Evolutionary conservation across 345 rosid genomes (phyloP).

Genomic region (Salix viminalis): DNA sequence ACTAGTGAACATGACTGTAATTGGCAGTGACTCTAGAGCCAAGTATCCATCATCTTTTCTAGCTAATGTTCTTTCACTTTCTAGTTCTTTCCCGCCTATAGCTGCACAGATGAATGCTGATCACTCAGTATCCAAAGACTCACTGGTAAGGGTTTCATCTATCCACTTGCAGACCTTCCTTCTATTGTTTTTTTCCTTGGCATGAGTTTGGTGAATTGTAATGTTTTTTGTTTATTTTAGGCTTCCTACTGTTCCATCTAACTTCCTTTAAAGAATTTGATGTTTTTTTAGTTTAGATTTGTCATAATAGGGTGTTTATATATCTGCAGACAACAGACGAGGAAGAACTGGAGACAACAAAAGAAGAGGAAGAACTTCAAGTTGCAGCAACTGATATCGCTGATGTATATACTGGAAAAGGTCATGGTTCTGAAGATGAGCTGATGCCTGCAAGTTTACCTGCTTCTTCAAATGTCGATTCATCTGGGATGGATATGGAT

Average conservation of each 20-base stretch:
- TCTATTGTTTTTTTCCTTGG: neutral
- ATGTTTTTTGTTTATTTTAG: neutral
- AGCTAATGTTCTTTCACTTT: slow-evolving; percentile 67
- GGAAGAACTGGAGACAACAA: slow-evolving; percentile 42
- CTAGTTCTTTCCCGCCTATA: slow-evolving; percentile 69
- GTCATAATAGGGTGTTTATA: slow-evolving; percentile 11
- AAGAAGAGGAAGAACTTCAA: slow-evolving; percentile 46
- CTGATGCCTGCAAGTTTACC: slow-evolving; percentile 37
- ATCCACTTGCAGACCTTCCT: neutral
- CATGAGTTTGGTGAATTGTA: neutral
- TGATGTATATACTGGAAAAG: slow-evolving; percentile 24
- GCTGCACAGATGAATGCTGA: slow-evolving; percentile 46
- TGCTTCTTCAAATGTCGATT: slow-evolving; percentile 38
- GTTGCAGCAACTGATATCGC: slow-evolving; percentile 20
- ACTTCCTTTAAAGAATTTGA: neutral
- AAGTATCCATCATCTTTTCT: slow-evolving; percentile 74
- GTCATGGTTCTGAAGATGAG: slow-evolving; percentile 46
- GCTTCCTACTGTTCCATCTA: slow-evolving; percentile 7
- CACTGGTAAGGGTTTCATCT: slow-evolving; percentile 25
- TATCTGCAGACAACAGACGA: slow-evolving; percentile 36
- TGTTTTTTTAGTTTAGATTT: neutral
- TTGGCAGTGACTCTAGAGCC: slow-evolving; percentile 59
- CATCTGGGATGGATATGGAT: slow-evolving; percentile 37
- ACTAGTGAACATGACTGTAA: slow-evolving; percentile 54
- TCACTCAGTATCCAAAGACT: slow-evolving; percentile 33